Conservation (phyloP, 768 basidiomycete species). For the Rhizopogon salebrosus region DNA sequence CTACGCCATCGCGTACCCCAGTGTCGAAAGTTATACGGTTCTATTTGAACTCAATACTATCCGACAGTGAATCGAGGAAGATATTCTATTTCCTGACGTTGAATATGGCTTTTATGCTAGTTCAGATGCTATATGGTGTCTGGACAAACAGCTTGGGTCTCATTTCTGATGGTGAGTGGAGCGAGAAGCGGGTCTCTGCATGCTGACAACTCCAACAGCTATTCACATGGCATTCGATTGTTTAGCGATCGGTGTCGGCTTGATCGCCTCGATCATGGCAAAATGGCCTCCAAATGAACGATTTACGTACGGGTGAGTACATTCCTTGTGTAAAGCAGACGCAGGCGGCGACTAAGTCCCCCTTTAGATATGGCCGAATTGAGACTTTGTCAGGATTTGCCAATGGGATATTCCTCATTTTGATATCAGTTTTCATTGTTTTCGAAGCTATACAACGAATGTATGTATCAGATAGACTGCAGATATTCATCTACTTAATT, state of each 20-base stretch:
- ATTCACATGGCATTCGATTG: conserved; percentile 99
- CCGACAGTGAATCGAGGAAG: conserved; percentile 87
- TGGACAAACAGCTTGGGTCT: conserved; percentile 97
- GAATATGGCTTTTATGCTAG: conserved; percentile 93
- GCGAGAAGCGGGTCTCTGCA: not conserved
- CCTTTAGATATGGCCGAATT: conserved; percentile 80
- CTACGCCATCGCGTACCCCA: conserved; percentile 43
- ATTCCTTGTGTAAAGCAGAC: not conserved
- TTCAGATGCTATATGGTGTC: conserved; percentile 95
- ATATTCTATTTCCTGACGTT: conserved; percentile 96
- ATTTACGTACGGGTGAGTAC: conserved; percentile 87
- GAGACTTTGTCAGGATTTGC: conserved; percentile 98
- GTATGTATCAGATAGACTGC: conserved; percentile 36
- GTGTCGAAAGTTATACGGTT: conserved; percentile 51
- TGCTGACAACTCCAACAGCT: conserved; percentile 41
- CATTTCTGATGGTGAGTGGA: conserved; percentile 86
- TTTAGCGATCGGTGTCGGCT: conserved; percentile 91
- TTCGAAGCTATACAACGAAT: conserved; percentile 96
- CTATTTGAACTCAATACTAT: conserved; percentile 87
- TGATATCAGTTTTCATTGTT: conserved; percentile 96
- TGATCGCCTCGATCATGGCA: conserved; percentile 96
- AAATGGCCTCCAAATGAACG: conserved; percentile 93
- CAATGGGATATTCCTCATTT: conserved; percentile 89
- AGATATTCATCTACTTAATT: not conserved
- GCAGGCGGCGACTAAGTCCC: not conserved